A percentile compares a stretch with the other conserved stretches of the same genome.
Conservation (phyloP, 179 eudicot species). For the Heliamphora ciliata region DNA sequence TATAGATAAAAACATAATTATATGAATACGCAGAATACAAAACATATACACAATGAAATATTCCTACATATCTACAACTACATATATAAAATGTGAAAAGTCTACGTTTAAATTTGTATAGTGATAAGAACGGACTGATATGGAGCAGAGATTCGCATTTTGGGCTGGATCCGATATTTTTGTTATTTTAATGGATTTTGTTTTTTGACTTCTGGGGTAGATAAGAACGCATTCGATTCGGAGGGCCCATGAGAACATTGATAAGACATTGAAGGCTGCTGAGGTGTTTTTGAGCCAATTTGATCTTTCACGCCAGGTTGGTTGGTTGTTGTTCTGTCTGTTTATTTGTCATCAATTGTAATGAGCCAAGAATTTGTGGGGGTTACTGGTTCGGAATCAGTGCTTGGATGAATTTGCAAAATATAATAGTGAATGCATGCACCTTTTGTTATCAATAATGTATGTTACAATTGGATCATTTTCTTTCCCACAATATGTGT, state of each 20-base stretch:
- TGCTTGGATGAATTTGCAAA: not conserved
- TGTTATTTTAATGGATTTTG: not conserved
- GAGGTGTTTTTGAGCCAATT: slow-evolving; percentile 45
- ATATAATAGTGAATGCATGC: not conserved
- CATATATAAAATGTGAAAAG: no score
- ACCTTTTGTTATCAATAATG: not conserved
- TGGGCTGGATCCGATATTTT: not conserved
- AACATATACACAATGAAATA: no score
- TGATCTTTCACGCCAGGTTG: slow-evolving; percentile 58
- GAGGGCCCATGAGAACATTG: slow-evolving; percentile 70
- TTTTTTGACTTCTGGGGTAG: slow-evolving; percentile 23
- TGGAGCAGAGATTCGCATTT: no score
- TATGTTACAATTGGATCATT: not conserved
- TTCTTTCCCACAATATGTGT: not conserved
- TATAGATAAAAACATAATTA: no score
- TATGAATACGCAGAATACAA: no score
- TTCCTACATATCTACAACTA: no score
- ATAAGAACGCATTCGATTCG: slow-evolving; percentile 64
- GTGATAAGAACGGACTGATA: not conserved
- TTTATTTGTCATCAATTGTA: not conserved
- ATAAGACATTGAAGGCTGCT: slow-evolving; percentile 55
- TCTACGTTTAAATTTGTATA: not conserved
- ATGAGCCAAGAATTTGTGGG: not conserved
- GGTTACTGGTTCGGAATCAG: no score
- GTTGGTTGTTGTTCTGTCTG: slow-evolving; percentile 9